Conservation (phyloP, 2,329 filamentous ascomycete genomes). For the Clarireedia sp. region DNA sequence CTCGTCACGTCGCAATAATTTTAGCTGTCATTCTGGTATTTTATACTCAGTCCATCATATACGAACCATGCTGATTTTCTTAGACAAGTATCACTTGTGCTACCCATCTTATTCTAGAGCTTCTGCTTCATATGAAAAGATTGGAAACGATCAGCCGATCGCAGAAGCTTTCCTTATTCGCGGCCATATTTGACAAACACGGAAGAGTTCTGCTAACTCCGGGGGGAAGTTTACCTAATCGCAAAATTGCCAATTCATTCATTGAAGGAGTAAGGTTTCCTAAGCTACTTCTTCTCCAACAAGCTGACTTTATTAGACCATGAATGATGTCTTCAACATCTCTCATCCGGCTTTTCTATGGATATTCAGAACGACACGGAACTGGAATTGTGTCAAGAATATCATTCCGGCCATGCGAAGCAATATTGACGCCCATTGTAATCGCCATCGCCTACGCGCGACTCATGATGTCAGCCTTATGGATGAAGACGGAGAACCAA, state of each 20-base stretch:
- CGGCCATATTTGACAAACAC: constrained; percentile 59
- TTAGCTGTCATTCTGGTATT: constrained; percentile 20
- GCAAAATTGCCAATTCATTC: constrained; percentile 74
- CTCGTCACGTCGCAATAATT: constrained; percentile 11
- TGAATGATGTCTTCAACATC: constrained; percentile 67
- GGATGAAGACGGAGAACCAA: constrained; percentile 47
- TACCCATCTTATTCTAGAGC: constrained; percentile 45
- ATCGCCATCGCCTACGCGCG: constrained; percentile 30
- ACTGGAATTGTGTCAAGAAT: constrained; percentile 63
- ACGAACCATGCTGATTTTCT: neutral
- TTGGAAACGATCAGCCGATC: constrained; percentile 32
- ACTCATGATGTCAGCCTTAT: constrained; percentile 38
- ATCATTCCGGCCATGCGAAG: constrained; percentile 65
- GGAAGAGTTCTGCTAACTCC: constrained; percentile 62
- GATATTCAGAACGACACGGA: constrained; percentile 74
- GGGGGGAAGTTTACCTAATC: constrained; percentile 60
- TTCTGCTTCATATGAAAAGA: constrained; percentile 37
- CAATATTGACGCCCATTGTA: constrained; percentile 51
- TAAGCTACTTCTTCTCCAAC: too few relatives aligned
- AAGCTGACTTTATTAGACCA: constrained; percentile 34
- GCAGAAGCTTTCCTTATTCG: constrained; percentile 45
- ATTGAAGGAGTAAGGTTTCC: constrained; percentile 48
- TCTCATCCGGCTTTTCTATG: constrained; percentile 77
- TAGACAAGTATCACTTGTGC: constrained; percentile 56
- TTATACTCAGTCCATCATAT: neutral